Base-by-base conservation (phyloP, 352 stramenopile species). In the Pythium guiyangense region DNA sequence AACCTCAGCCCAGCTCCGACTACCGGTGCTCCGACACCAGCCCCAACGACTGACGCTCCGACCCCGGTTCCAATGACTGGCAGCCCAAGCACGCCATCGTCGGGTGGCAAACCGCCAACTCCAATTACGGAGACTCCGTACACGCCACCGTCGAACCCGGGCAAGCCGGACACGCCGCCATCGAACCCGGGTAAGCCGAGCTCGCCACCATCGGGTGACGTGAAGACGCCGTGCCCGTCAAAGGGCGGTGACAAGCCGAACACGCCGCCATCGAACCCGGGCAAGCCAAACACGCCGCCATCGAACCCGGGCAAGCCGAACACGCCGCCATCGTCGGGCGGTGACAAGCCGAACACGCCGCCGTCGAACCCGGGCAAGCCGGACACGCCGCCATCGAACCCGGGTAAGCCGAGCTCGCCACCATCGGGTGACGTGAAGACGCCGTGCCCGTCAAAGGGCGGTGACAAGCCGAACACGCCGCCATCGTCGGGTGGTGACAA, bases 21-120 rank as follows among this genome's bases (percentile, higher is more conserved):
- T 18, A 55, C 49, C 4, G n/a, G 2, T 26, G 37, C 49, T 46
- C 49, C 46, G 73, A 54, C 46, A 4, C 46, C 46, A 34, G 49
- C 12, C 25, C 34, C 49, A n/a, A 55, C 49, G n/a, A 20, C 49
- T 9, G 22, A 40, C 18, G 29, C 49, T 15, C 29, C 49, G 11
- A 42, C 49, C n/a, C 29, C 49, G 12, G 9, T 25, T 17, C 37
- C 49, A 14, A 49, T 17, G 45, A 49, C 45, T 49, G 11, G 11
- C 25, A 29, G 2, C 25, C 45, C 45, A 26, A 49, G 18, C 3
- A 47, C 42, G 2, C 42, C 42, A 17, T 12, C 25, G 25, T 51
- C 46, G 46, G 25, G 46, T 20, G 46, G 46, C 25, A 49, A 49
- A n/a, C 45, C 45, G 3, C 45, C 45, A n/a, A 10, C n/a, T 31